phyloP scores from a whole-genome alignment of 257 asterid genomes.

The Rehmannia glutinosa region DNA sequence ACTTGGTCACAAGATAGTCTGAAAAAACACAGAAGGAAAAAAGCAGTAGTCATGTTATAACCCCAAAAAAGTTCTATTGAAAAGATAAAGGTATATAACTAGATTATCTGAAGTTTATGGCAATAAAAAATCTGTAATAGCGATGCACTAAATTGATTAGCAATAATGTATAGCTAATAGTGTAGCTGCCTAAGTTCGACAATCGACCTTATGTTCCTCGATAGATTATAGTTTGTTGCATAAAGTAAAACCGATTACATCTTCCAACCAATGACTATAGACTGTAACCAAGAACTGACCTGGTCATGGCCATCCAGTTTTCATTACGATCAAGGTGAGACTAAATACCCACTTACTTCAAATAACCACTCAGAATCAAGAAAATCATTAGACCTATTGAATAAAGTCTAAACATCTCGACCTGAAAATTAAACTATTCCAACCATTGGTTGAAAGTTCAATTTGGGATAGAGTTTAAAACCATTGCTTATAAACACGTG shows the following conservation, averaged over 20 bases:
- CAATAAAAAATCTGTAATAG: constrained; percentile 10
- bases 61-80: constrained; percentile 2
- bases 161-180: neutral
- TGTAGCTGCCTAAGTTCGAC: constrained; percentile 10
- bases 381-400: neutral
- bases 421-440: neutral
- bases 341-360: neutral
- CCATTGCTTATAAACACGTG: neutral
- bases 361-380: neutral
- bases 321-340: neutral
- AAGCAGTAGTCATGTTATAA: constrained; percentile 13
- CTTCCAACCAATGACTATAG: neutral
- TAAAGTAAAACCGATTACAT: neutral
- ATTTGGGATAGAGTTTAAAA: neutral
- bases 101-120: constrained; percentile 13
- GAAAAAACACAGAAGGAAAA: constrained; percentile 37
- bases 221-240: neutral
- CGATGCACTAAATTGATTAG: neutral
- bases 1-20: constrained; percentile 96
- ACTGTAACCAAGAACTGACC: constrained; percentile 13
- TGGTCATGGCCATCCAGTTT: neutral
- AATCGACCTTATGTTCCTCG: constrained; percentile 1
- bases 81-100: constrained; percentile 4
- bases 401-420: neutral
- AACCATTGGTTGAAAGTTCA: neutral